Base-by-base conservation (phyloP, 129 eudicot species). In the Smallanthus sonchifolius region DNA sequence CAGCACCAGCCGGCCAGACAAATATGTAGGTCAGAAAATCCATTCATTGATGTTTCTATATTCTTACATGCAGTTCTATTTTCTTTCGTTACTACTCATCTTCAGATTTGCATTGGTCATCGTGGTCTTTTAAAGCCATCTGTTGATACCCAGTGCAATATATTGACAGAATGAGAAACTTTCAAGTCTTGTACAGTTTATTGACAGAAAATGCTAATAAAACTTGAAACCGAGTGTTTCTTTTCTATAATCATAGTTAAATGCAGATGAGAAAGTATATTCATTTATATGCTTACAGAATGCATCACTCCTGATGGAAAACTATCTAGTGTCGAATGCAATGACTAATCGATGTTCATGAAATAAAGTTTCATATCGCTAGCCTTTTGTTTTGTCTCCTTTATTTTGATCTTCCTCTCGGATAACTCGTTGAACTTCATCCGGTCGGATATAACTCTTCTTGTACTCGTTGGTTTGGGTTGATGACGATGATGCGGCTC, bases 1-100 rank as follows among this genome's bases (percentile, higher is more conserved):
- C 51, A 75, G 79, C 71, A 35, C 14, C 24, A 72, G 52, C 20
- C 2, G 67, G 30, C 55, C 77, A 71, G 65, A 71, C 51, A 71
- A 55, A 69, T 47, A 45, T 47, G 52, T 2, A 5, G 48, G 57
- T 30, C 35, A 39, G 68, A 35, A 39, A 75, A 76, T 40, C 54
- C 42, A 49, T 57, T 30, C n/a, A 16, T 63, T 74, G 36, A 28
- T 38, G 45, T 62, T 63, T 66, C 65, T 75, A 54, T 75, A 10
- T 14, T n/a, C 16, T 72, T 40, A 39, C 70, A 74, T 65, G 6
- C 63, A 0, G 14, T 14, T 9, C 1, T 8, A 30, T 39, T 49
- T 64, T 17, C 34, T 59, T 73, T 32, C 5, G 59, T 59, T 60
- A 60, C 36, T 30, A 67, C 34, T 73, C 44, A 44, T 73, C 68